A percentile compares a stretch with the other conserved stretches of the same genome.
These are phyloP conservation scores for Larix sibirica DNA, from an alignment of 83 land plant species.

Conservation along the genomic window DNA sequence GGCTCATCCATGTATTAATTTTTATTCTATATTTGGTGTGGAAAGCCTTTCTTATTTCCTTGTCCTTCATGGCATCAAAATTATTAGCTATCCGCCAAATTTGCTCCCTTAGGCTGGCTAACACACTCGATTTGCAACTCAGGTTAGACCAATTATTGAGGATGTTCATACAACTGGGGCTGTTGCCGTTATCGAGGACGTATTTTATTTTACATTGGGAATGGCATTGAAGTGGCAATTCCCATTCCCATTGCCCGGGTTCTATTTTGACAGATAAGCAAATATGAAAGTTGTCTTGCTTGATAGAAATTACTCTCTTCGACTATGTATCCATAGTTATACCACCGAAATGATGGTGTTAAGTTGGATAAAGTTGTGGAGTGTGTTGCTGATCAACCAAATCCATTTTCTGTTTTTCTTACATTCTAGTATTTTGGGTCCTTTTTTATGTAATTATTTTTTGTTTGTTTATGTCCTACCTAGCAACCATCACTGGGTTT, in stretches of 20 bases:
- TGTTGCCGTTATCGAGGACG: constrained; percentile 83
- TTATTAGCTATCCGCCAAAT: neutral
- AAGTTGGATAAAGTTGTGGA: constrained; percentile 63
- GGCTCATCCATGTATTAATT: constrained; percentile 96
- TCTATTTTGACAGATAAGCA: constrained; percentile 1
- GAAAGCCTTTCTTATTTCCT: constrained; percentile 36
- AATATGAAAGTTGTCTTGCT: constrained; percentile 4
- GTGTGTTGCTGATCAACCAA: constrained; percentile 82
- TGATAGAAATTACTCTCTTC: neutral
- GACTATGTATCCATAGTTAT: constrained; percentile 44
- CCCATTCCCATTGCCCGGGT: neutral
- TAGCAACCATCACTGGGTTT: too few species aligned
- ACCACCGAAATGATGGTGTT: constrained; percentile 84
- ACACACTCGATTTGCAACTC: constrained; percentile 4
- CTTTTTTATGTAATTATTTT: neutral
- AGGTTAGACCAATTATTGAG: constrained; percentile 94
- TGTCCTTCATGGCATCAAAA: neutral
- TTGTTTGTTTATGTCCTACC: too few species aligned
- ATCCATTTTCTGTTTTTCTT: constrained; percentile 30
- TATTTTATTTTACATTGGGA: neutral
- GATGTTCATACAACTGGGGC: constrained; percentile 85
- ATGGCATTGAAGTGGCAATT: neutral
- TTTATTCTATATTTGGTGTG: constrained; percentile 78
- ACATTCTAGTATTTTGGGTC: neutral
- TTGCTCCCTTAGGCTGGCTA: neutral